A percentile compares a stretch with the other conserved stretches of the same genome.
Conservation (phyloP, 495 filamentous ascomycete species). For the Penicillium macrosclerotiorum region DNA sequence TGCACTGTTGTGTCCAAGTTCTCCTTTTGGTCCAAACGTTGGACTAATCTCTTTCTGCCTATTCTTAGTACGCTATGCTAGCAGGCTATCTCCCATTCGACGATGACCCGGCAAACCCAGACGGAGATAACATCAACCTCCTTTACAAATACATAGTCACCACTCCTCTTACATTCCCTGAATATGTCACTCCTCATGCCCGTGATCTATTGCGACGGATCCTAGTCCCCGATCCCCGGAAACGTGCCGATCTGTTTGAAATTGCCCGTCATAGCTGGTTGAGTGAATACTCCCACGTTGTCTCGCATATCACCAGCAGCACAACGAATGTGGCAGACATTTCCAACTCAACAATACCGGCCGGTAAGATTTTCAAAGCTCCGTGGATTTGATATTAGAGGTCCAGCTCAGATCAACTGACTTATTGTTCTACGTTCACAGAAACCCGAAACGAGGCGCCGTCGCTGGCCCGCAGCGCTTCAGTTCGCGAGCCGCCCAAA, state of each 20-base stretch:
- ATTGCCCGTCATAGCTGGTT: constrained; percentile 98
- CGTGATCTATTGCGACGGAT: constrained; percentile 90
- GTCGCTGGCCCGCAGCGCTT: constrained; percentile 75
- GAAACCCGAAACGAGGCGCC: constrained; percentile 60
- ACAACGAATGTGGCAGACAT: constrained; percentile 87
- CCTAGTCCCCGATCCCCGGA: constrained; percentile 92
- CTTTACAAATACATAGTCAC: constrained; percentile 99
- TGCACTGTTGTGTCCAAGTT: too few relatives aligned
- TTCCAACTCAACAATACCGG: constrained; percentile 69
- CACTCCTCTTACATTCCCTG: constrained; percentile 94
- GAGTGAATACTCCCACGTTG: constrained; percentile 90
- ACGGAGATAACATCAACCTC: constrained; percentile 98
- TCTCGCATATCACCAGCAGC: constrained; percentile 93
- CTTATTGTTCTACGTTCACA: constrained; percentile 12
- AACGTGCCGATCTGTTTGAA: constrained; percentile 94
- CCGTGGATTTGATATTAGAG: neutral
- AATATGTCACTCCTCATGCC: constrained; percentile 98
- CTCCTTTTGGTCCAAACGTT: too few relatives aligned
- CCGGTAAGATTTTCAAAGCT: constrained; percentile 48
- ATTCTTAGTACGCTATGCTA: constrained; percentile 91
- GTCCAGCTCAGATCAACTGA: constrained; percentile 2
- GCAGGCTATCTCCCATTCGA: constrained; percentile 99
- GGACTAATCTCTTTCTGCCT: neutral
- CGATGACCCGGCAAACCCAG: constrained; percentile 96
- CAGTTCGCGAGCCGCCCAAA: constrained; percentile 85